Evolutionary conservation across 225 moss, liverwort and hornwort genomes (phyloP).

Genomic region (Marchantia paleacea): DNA sequence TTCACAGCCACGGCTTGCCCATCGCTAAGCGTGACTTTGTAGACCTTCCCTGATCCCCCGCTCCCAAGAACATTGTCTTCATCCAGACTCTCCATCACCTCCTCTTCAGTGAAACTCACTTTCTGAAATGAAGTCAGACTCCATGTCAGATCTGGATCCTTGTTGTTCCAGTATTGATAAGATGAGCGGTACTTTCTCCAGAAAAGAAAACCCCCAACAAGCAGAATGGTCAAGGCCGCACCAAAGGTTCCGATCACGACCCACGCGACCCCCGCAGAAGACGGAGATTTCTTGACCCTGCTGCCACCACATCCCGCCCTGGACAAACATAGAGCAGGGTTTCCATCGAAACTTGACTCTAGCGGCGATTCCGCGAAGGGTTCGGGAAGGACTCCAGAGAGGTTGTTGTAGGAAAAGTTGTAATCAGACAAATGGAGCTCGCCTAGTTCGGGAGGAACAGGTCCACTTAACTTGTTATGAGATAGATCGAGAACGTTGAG

Average conservation of each 20-base stretch:
- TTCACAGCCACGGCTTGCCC: slow-evolving; percentile 67
- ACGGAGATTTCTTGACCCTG: neutral
- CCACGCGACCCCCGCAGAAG: slow-evolving; percentile 25
- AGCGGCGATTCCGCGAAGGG: slow-evolving; percentile 29
- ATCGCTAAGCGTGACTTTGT: slow-evolving; percentile 49
- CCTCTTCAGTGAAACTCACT: slow-evolving; percentile 47
- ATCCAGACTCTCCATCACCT: slow-evolving; percentile 50
- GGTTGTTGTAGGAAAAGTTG: slow-evolving; percentile 50
- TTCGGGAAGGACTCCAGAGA: slow-evolving; percentile 35
- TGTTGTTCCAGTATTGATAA: slow-evolving; percentile 20
- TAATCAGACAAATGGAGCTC: slow-evolving; percentile 29
- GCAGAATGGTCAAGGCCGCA: slow-evolving; percentile 30
- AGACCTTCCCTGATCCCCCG: slow-evolving; percentile 73
- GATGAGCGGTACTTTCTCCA: slow-evolving; percentile 34
- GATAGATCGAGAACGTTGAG: slow-evolving; percentile 49
- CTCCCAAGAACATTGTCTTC: slow-evolving; percentile 56
- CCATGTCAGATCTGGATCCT: slow-evolving; percentile 46
- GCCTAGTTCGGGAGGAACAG: slow-evolving; percentile 36
- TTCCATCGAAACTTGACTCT: slow-evolving; percentile 33
- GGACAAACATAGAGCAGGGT: slow-evolving; percentile 29
- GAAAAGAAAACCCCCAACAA: slow-evolving; percentile 31
- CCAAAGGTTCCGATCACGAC: slow-evolving; percentile 42
- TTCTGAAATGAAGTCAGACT: slow-evolving; percentile 62
- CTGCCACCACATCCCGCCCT: slow-evolving; percentile 3
- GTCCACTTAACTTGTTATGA: slow-evolving; percentile 33